Percentiles rank a stretch among this genome's conserved stretches.
phyloP scores from a whole-genome alignment of 305 asterid genomes.

The Fraxinus angustifolia region DNA sequence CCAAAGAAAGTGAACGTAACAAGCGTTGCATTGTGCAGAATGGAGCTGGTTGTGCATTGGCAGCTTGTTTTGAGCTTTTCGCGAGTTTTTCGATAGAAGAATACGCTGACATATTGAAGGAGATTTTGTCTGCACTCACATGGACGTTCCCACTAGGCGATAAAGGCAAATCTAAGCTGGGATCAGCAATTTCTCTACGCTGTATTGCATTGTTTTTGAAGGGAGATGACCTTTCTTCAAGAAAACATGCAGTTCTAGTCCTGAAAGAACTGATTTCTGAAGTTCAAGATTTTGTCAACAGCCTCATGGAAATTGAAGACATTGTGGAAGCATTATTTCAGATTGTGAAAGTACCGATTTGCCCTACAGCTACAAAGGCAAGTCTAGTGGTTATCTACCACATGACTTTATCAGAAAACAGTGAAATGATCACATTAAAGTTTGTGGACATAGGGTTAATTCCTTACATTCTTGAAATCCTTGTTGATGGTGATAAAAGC shows the following conservation, averaged over 20 bases:
- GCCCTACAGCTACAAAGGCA: conserved; percentile 64
- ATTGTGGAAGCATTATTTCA: conserved; percentile 44
- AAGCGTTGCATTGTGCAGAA: conserved; percentile 48
- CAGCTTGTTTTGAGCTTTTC: conserved; percentile 52
- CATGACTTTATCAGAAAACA: conserved; percentile 22
- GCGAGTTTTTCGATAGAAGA: conserved; percentile 29
- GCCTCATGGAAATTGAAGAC: conserved; percentile 38
- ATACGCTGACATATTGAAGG: conserved; percentile 33
- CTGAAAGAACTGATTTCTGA: conserved; percentile 43
- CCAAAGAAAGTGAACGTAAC: conserved; percentile 70
- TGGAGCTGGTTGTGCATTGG: conserved; percentile 49
- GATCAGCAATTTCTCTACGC: conserved; percentile 46
- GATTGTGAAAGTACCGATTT: conserved; percentile 50
- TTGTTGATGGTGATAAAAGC: conserved; percentile 62
- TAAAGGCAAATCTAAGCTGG: conserved; percentile 53
- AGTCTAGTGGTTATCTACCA: conserved; percentile 48
- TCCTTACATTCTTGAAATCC: conserved; percentile 50
- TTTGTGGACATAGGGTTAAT: conserved; percentile 53
- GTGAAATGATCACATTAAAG: conserved; percentile 11
- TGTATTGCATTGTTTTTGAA: conserved; percentile 53
- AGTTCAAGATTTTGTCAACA: conserved; percentile 23
- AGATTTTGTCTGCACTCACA: conserved; percentile 46
- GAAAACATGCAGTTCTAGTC: conserved; percentile 48
- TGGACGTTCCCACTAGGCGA: conserved; percentile 58
- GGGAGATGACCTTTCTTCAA: conserved; percentile 49